Base-by-base conservation (phyloP, 495 filamentous ascomycete genomes). In the Cercophora newfieldiana region DNA sequence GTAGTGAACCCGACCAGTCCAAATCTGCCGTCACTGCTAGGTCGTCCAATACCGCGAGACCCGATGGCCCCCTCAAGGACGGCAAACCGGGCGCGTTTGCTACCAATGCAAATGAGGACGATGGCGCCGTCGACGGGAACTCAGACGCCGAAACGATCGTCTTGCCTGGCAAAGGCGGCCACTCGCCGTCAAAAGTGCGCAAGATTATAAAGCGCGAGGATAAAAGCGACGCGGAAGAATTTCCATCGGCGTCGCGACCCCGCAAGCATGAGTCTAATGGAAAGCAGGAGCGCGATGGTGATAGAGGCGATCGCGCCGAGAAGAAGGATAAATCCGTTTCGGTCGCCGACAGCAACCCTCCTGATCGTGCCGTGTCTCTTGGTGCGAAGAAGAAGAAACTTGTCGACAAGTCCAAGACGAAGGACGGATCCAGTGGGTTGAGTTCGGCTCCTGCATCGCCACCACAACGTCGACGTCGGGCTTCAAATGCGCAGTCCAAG, bases 71-170 rank as follows among this genome's bases (percentile, higher is more conserved):
- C 0, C 31, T 55, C 58, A 76, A 60, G 63, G 72, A 77, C 25
- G 55, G 65, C 60, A 75, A 53, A 61, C 55, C 64, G 4, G 57
- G 65, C 61, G 67, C 65, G 64, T 59, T 65, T 28, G 59, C 60
- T 19, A 48, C 71, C 14, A 67, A 60, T 50, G 66, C 74, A 28
- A 69, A 71, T 57, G 80, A 80, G 31, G 79, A 81, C 21, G 77
- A 81, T 75, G 75, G 69, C 58, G 74, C 57, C 28, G 77, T 69
- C 64, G 85, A 87, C 44, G 86, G 83, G 61, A 89, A 92, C 72
- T 93, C 90, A 14, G 91, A 94, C 75, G 90, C 91, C 63, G 90
- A 93, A 77, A 94, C 91, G 6, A 90, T 92, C 65, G 89, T 92
- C 53, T 81, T 92, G 24, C 87, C 89, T 22, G 89, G 89, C 47